Base-by-base conservation (phyloP, 164 flowering plant species). In the Annona squamosa region DNA sequence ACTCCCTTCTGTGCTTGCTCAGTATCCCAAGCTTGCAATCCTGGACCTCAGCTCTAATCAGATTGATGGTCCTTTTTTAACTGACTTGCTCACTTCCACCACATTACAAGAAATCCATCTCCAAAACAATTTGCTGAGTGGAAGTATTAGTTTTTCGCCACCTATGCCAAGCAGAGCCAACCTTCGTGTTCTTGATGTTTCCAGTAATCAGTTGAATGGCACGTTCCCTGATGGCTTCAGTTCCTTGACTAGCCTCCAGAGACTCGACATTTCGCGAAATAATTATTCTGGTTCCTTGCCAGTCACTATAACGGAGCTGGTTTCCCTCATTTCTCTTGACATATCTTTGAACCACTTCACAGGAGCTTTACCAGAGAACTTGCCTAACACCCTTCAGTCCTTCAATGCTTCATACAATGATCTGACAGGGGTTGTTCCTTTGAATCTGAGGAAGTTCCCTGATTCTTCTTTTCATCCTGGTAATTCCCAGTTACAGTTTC, bases 351-450 rank as follows among this genome's bases (percentile, higher is more conserved):
- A 96, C 77, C 75, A 84, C 76, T 91, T 96, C 73, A 82, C 91
- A 46, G 99, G 98, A 61, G 82, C 92, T 43, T 75, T 96, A 75
- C 97, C 95, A 2, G 82, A 75, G 48, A 90, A 92, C 79, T 79
- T 93, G 57, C 74, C 99, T 3, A 72, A 72, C 72, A 81, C 79
- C 75, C 87, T 96, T 63, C 79, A 72, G 48, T 84, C 81, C 77
- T 88, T 96, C 75, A 93, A 93, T 83, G 94, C 80, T 46, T 96
- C 99, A 1, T 87, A 85, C 77, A 93, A 96, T 81, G 92, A 89
- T 79, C 85, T 96, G 41, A 87, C 93, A 65, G 99, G 99, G 1
- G 79, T 77, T 78, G 97, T 96, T 71, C 99, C 99, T 5, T 90
- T 84, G 74, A 91, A 80, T 76, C 81, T 96, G 80, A 83, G 84